Conservation (phyloP, 2,329 filamentous ascomycete species). For the Botryotinia narcissicola region DNA sequence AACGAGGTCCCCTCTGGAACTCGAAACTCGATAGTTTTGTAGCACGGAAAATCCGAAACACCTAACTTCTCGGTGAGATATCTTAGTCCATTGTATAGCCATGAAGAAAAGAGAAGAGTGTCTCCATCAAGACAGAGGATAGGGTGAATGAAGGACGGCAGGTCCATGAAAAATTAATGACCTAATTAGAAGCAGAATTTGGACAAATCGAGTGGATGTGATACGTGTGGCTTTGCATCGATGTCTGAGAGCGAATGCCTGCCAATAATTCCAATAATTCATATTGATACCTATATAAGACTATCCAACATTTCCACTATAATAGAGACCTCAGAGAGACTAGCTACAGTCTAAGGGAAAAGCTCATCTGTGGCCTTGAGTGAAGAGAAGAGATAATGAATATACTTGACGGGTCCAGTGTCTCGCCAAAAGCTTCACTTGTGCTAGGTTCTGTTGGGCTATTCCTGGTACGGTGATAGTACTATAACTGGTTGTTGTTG, state of each 20-base stretch:
- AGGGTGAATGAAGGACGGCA: no score
- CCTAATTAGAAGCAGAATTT: accelerated
- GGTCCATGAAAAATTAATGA: no score
- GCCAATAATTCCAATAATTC: no score
- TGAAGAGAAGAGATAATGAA: not conserved
- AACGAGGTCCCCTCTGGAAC: not conserved
- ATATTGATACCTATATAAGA: no score
- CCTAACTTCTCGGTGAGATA: accelerated
- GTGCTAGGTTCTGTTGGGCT: accelerated
- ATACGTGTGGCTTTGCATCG: no score
- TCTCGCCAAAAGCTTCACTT: not conserved
- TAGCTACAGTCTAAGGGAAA: not conserved
- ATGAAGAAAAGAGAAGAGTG: not conserved
- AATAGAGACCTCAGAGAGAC: not conserved
- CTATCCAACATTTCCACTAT: no score
- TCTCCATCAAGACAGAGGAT: no score
- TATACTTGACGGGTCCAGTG: not conserved
- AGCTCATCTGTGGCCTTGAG: no score
- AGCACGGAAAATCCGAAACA: not conserved
- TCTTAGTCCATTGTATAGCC: not conserved
- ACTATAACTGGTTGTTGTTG: not conserved
- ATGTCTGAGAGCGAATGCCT: no score
- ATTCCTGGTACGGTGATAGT: not conserved
- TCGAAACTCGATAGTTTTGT: not conserved
- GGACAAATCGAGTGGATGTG: no score